These are phyloP conservation scores for Kwoniella pini DNA, from an alignment of 768 basidiomycete genomes.

Conservation along the genomic window DNA sequence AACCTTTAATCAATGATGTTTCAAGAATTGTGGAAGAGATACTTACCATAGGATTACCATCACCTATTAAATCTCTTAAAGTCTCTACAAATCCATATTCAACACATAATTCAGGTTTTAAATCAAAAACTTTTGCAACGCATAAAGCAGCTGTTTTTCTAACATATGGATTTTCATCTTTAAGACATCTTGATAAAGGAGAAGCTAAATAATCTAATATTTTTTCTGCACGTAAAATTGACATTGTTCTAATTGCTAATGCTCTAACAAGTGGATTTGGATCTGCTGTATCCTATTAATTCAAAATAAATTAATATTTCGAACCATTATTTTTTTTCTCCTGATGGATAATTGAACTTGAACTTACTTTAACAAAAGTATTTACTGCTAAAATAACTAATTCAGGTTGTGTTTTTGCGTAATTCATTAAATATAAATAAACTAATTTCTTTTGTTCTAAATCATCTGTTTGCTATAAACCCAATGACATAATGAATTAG, in stretches of 20 bases:
- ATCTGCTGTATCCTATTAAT: conserved; percentile 80
- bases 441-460: conserved; percentile 99
- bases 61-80: conserved; percentile 87
- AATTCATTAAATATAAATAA: conserved; percentile 99
- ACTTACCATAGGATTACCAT: conserved; percentile 92
- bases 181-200: conserved; percentile 84
- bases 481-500: too few species aligned
- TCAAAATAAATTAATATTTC: conserved; percentile 31
- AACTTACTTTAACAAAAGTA: conserved; percentile 75
- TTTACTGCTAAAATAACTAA: conserved; percentile 98
- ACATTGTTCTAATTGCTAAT: conserved; percentile 97
- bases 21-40: too few species aligned
- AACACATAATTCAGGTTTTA: conserved; percentile 90
- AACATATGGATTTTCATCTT: conserved; percentile 97
- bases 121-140: conserved; percentile 95
- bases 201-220: conserved; percentile 99
- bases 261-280: conserved; percentile 95
- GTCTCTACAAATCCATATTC: conserved; percentile 92
- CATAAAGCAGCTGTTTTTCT: conserved; percentile 96
- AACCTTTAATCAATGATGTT: too few species aligned
- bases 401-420: conserved; percentile 97
- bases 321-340: neutral
- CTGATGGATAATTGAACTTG: neutral
- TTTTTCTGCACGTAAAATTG: conserved; percentile 93
- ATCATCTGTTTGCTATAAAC: conserved; percentile 83